A percentile compares a stretch with the other conserved stretches of the same genome.
phyloP scores from a whole-genome alignment of 768 basidiomycete species.

The Phlebiopsis gigantea region DNA sequence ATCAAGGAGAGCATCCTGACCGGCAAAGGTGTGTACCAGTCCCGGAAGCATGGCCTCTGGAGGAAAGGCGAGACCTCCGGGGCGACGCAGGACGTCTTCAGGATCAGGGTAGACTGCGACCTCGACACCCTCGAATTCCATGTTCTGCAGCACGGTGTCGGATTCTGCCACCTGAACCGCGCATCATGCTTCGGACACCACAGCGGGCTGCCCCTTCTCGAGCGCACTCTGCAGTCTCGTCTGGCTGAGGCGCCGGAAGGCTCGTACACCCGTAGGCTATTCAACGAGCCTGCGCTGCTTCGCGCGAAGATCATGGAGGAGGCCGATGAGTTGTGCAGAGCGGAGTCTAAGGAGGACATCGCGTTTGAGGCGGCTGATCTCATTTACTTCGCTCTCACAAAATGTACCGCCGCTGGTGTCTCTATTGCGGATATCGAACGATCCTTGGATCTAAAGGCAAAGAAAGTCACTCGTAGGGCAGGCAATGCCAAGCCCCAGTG shows the following conservation, averaged over 20 bases:
- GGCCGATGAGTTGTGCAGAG: conserved; percentile 91
- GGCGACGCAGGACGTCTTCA: conserved; percentile 81
- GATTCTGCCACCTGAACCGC: conserved; percentile 90
- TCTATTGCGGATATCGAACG: conserved; percentile 76
- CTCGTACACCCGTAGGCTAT: conserved; percentile 86
- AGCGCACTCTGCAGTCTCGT: conserved; percentile 70
- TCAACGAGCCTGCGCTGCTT: conserved; percentile 76
- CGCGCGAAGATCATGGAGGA: conserved; percentile 97
- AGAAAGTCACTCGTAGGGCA: conserved; percentile 77
- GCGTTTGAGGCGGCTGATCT: conserved; percentile 96
- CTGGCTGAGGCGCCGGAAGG: conserved; percentile 76
- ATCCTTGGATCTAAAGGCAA: conserved; percentile 80
- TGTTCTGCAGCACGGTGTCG: conserved; percentile 83
- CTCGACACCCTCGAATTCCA: conserved; percentile 87
- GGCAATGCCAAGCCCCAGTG: conserved; percentile 93
- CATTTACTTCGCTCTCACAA: conserved; percentile 84
- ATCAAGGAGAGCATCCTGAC: conserved; percentile 82
- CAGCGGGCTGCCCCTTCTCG: conserved; percentile 76
- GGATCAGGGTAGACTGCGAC: conserved; percentile 88
- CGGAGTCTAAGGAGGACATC: conserved; percentile 71
- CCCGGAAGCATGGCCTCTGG: conserved; percentile 94
- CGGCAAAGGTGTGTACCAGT: conserved; percentile 93
- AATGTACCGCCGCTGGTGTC: conserved; percentile 82
- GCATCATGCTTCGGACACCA: conserved; percentile 82
- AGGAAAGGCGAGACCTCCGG: conserved; percentile 96